Percentiles rank a stretch among this genome's conserved stretches.
Evolutionary conservation across 345 rosid genomes (phyloP).

Genomic region (Litchi chinensis): DNA sequence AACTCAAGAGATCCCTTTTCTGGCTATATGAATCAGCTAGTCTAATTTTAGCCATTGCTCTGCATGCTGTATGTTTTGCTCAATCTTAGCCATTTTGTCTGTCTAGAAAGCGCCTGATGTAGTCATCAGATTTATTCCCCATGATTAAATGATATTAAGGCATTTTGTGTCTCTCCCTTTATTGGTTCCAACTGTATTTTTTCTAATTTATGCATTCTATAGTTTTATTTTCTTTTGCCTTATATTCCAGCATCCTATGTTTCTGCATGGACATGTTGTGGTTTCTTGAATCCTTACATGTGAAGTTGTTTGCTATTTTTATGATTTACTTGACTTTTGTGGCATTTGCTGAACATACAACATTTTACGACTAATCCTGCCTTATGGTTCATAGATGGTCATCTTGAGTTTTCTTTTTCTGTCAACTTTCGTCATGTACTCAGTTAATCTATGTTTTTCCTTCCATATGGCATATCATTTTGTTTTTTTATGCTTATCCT

Average conservation of each 20-base stretch:
- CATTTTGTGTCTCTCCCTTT: background rate
- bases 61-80: background rate
- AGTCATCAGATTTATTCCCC: background rate
- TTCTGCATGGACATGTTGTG: background rate
- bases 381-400: background rate
- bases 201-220: constrained; percentile 3
- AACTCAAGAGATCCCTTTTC: background rate
- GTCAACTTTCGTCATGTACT: background rate
- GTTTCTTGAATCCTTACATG: background rate
- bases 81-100: background rate
- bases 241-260: background rate
- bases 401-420: background rate
- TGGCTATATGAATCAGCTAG: background rate
- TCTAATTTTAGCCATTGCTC: background rate
- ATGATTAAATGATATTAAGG: background rate
- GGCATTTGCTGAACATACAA: background rate
- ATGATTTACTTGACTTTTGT: background rate
- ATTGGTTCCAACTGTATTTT: background rate
- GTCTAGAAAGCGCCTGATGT: background rate
- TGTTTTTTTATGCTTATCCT: background rate
- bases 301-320: background rate
- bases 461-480: background rate
- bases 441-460: background rate
- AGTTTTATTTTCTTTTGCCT: background rate
- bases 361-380: background rate